Evolutionary conservation across 2,329 filamentous ascomycete genomes (phyloP).

Genomic region (Cladosporium sp.): DNA sequence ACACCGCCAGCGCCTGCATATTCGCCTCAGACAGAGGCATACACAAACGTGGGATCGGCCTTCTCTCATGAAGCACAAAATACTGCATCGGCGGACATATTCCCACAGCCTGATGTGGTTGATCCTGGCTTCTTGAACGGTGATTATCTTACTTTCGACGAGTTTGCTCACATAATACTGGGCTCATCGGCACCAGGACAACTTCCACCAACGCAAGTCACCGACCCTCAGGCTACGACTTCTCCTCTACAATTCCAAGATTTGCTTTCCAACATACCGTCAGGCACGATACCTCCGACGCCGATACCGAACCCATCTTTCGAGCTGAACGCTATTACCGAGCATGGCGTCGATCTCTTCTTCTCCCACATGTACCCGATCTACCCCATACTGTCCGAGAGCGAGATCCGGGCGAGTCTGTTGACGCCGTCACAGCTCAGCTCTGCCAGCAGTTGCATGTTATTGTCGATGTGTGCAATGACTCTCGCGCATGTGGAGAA

Average conservation of each 20-base stretch:
- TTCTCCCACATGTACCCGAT: slow-evolving; percentile 17
- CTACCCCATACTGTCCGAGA: slow-evolving; percentile 14
- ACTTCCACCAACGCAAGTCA: neutral
- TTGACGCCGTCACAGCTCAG: neutral
- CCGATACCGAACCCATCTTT: neutral
- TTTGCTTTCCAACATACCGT: neutral
- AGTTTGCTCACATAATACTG: slow-evolving; percentile 17
- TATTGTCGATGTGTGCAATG: slow-evolving; percentile 17
- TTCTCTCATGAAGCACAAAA: neutral
- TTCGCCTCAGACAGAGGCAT: neutral
- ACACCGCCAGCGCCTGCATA: neutral
- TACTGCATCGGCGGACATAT: neutral
- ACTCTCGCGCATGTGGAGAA: slow-evolving; percentile 14
- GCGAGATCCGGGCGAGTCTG: slow-evolving; percentile 3
- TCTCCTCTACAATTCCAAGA: neutral
- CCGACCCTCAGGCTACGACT: neutral
- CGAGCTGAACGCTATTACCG: neutral
- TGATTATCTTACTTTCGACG: slow-evolving; percentile 17
- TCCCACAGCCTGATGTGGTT: neutral
- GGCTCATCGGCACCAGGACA: neutral
- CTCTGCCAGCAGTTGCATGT: slow-evolving; percentile 7
- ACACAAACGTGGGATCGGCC: neutral
- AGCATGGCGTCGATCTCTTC: slow-evolving; percentile 15
- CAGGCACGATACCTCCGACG: slow-evolving; percentile 3
- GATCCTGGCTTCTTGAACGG: neutral